Evolutionary conservation across 441 rosid species (phyloP).

Genomic region (Gossypium gossypioides): DNA sequence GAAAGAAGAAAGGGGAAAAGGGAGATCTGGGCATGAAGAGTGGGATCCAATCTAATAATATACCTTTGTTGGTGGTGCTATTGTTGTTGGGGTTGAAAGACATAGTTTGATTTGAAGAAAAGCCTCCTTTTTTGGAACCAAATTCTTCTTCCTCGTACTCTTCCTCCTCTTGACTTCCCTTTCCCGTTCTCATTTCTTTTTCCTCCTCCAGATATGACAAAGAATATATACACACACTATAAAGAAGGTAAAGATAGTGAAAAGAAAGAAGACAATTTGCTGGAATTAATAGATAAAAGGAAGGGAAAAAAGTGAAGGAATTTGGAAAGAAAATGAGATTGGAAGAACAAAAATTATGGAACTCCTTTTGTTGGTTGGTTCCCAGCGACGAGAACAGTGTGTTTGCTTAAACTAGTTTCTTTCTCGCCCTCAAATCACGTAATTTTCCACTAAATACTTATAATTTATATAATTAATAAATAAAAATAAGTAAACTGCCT

Average conservation of each 20-base stretch:
- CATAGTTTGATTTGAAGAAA: slow-evolving; percentile 28
- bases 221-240: background rate
- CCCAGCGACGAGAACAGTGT: background rate
- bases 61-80: slow-evolving; percentile 36
- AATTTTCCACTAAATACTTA: background rate
- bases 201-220: background rate
- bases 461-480: too few species aligned
- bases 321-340: background rate
- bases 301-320: background rate
- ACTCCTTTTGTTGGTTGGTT: background rate
- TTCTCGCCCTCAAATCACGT: background rate
- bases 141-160: slow-evolving; percentile 71
- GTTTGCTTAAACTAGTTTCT: background rate
- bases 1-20: background rate
- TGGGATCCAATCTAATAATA: slow-evolving; percentile 28
- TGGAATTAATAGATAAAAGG: background rate
- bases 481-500: too few species aligned
- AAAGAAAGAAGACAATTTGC: background rate
- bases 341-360: background rate
- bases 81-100: slow-evolving; percentile 19
- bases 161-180: slow-evolving; percentile 61
- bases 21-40: background rate
- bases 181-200: slow-evolving; percentile 52
- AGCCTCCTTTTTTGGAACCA: slow-evolving; percentile 49
- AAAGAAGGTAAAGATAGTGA: background rate